Evolutionary conservation across 108 stramenopile genomes (phyloP), one percentile per base, ranked within the genome.

Genomic region (Aurantiochytrium sp.): DNA sequence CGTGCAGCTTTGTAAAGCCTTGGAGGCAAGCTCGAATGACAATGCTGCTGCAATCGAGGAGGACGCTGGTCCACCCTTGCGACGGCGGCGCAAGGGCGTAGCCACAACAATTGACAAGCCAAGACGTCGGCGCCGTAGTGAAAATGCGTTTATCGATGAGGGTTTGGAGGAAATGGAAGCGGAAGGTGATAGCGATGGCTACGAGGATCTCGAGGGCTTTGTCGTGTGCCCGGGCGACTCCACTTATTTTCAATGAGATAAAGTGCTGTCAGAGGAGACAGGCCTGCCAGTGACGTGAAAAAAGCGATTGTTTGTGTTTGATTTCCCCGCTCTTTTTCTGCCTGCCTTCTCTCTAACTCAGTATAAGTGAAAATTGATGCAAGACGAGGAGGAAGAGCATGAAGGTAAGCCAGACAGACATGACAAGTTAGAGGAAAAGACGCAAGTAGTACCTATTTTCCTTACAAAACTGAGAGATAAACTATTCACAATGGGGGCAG

Each of bases 131-230:
- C 64, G 64, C 8, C 64, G 64, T 6, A 69, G 64, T n/a, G 42
- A 69, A 10, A 69, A 69, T 42, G 14, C 25, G 21, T 69, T 16
- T 0, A 69, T 69, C 42, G 64, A 69, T n/a, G 64, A 69, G 42
- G 64, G 64, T 8, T 4, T 83, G 43, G 51, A 53, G 76, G 76
- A 83, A 35, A 53, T 47, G 25, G 76, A 21, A 53, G 49, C 45
- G 10, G 76, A 47, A 6, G 76, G 76, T 2, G 76, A 83, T 83
- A 83, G 76, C 4, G 76, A 83, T 83, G 76, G 76, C 49, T 83
- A 83, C 28, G 76, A 83, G 28, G 76, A 83, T 2, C 76, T 83
- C 12, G 76, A 83, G 23, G 76, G 51, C 51, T 83, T 83, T 83
- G 28, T 83, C 6, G 76, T 83, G 19, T 83, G 76, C 51, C 45